Evolutionary conservation across 2,329 filamentous ascomycete genomes (phyloP), one percentile per base, ranked within the genome.

Genomic region (Colletotrichum graminicola): DNA sequence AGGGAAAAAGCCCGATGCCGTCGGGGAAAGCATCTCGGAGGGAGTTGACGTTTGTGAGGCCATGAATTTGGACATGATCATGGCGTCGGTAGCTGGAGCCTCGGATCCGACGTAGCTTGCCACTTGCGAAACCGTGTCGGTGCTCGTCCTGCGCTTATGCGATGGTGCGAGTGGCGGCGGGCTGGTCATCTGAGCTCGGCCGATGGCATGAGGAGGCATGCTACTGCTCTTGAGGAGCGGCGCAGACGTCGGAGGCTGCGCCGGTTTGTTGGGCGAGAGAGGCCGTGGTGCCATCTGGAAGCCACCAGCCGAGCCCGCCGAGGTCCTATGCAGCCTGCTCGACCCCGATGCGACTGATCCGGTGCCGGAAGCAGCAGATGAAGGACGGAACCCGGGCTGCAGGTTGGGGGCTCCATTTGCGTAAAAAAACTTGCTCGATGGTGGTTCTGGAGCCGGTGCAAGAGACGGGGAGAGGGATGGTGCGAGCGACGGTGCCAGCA

Each of bases 401-500:
- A 85, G 71, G 67, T 90, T 87, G 2, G 88, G 87, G 18, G 83
- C 83, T 39, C 91, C 90, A 79, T 93, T 92, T 71, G 91, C 93
- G 78, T 94, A 92, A 79, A 94, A 90, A 83, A 95, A 94, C 78
- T 93, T 93, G 80, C 85, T 85, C 8, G 84, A 76, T n/a, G 79
- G 73, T 43, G 80, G 79, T 71, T 86, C 84, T 56, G 81, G 78
- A 4, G 78, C 78, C 21, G 80, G 77, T 39, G 76, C 75, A 21
- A 80, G 76, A 34, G 81, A 74, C 5, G 84, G 81, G 1, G 80
- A 79, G 64, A 81, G 78, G 16, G 79, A 74, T 10, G 75, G 75
- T 39, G 75, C 75, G 12, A 71, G 67, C 8, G 78, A 79, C 65
- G 75, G 81, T 6, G 70, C 66, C 54, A 72, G 49, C 54, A 71